A percentile compares a stretch with the other conserved stretches of the same genome.
These are phyloP conservation scores for Starmerella floricola DNA, from an alignment of 805 yeast genomes.

Conservation along the genomic window DNA sequence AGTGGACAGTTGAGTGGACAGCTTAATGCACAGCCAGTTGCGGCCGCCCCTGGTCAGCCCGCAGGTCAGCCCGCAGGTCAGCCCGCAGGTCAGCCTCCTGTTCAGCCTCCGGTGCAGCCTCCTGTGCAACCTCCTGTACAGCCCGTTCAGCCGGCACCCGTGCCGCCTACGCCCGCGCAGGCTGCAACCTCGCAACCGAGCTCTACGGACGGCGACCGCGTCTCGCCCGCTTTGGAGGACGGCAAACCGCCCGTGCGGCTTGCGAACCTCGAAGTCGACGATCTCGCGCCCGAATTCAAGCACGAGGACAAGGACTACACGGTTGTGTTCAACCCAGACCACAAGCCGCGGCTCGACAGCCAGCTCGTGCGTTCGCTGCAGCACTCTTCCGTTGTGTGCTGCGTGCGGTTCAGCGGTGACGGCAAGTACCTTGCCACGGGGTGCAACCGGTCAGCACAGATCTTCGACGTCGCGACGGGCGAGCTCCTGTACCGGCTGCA, in stretches of 20 bases:
- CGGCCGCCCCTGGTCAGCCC: no score
- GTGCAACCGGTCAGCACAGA: constrained; percentile 91
- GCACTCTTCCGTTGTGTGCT: constrained; percentile 91
- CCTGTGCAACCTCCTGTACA: no score
- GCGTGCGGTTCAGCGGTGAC: constrained; percentile 83
- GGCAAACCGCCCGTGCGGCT: constrained; percentile 21
- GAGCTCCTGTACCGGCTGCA: constrained; percentile 73
- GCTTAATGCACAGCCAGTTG: no score
- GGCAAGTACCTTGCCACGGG: constrained; percentile 94
- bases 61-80: no score
- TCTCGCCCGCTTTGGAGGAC: constrained; percentile 20
- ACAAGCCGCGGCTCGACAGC: constrained; percentile 64
- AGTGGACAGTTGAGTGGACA: no score
- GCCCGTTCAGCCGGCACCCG: no score
- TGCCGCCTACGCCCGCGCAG: no score
- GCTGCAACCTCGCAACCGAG: no score
- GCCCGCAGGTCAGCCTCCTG: no score
- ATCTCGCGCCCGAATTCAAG: constrained; percentile 3
- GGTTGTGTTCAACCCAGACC: constrained; percentile 79
- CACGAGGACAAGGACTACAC: constrained; percentile 64
- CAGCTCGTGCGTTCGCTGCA: constrained; percentile 81
- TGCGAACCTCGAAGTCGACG: constrained; percentile 62
- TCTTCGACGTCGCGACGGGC: constrained; percentile 84
- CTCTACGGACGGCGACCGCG: background rate
- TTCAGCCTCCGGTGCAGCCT: no score